Conservation (phyloP, 1,284 basidiomycete species). For the Ceratobasidium sp. region DNA sequence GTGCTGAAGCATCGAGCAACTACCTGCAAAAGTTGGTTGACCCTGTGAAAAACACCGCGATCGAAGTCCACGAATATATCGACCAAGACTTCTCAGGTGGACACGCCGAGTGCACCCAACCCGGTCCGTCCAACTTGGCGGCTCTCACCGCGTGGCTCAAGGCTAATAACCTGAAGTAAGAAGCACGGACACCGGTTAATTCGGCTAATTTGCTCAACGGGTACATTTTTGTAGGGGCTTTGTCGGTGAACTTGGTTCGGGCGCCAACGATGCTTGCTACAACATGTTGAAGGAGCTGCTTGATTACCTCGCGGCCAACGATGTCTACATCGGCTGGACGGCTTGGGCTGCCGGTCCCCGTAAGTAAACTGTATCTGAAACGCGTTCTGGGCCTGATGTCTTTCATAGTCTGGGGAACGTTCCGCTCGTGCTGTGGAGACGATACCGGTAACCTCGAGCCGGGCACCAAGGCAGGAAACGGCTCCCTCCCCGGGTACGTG, state of each 20-base stretch:
- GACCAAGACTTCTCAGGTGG: conserved; percentile 62
- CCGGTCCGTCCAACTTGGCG: conserved; percentile 62
- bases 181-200: background rate
- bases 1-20: conserved; percentile 59
- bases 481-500: conserved; percentile 51
- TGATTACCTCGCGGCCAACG: conserved; percentile 60
- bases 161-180: conserved; percentile 62
- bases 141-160: conserved; percentile 62
- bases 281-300: conserved; percentile 60
- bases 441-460: conserved; percentile 64
- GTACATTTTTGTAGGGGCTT: conserved; percentile 57
- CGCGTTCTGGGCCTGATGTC: background rate
- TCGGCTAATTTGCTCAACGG: background rate
- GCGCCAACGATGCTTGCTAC: conserved; percentile 61
- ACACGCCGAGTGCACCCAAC: conserved; percentile 62
- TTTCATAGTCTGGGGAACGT: conserved; percentile 61
- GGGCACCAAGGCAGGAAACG: conserved; percentile 55
- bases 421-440: conserved; percentile 62
- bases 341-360: conserved; percentile 66
- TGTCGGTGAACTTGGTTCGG: conserved; percentile 63
- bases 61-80: conserved; percentile 63
- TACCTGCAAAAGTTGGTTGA: conserved; percentile 62
- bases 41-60: conserved; percentile 62
- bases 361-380: conserved; percentile 51
- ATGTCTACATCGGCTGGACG: conserved; percentile 64